Percentiles rank a stretch among this genome's conserved stretches.
These are phyloP conservation scores for Penicillium sp. DNA, from an alignment of 2,329 filamentous ascomycete species.

Conservation along the genomic window DNA sequence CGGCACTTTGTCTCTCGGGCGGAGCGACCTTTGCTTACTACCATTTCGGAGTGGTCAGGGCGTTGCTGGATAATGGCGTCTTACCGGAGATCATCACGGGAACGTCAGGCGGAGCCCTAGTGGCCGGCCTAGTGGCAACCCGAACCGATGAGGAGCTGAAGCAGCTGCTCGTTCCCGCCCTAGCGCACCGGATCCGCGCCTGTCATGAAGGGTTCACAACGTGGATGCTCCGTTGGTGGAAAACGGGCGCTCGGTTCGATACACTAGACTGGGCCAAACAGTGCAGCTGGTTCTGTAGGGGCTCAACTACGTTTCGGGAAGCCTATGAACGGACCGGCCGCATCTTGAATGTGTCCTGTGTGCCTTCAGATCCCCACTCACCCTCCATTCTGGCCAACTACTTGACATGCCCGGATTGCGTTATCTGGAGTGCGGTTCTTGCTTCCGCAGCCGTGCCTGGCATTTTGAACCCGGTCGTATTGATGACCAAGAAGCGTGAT, in stretches of 20 bases:
- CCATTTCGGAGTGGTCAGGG: slow-evolving; percentile 89
- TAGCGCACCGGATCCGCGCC: slow-evolving; percentile 81
- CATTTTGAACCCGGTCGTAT: slow-evolving; percentile 90
- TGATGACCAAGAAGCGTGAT: slow-evolving; percentile 79
- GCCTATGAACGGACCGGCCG: slow-evolving; percentile 91
- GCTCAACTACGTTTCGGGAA: slow-evolving; percentile 90
- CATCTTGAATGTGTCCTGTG: slow-evolving; percentile 92
- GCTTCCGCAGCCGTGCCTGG: slow-evolving; percentile 94
- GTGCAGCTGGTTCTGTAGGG: slow-evolving; percentile 85
- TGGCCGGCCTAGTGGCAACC: slow-evolving; percentile 83
- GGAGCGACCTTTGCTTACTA: slow-evolving; percentile 96
- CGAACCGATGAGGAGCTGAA: slow-evolving; percentile 90
- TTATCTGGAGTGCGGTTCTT: slow-evolving; percentile 95
- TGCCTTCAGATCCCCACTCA: slow-evolving; percentile 92
- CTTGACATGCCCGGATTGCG: slow-evolving; percentile 90
- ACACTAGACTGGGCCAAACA: slow-evolving; percentile 84
- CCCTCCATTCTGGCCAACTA: slow-evolving; percentile 93
- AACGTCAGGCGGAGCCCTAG: slow-evolving; percentile 87
- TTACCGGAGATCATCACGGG: slow-evolving; percentile 94
- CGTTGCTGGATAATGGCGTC: slow-evolving; percentile 78
- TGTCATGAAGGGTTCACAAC: slow-evolving; percentile 73
- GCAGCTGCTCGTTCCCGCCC: slow-evolving; percentile 75
- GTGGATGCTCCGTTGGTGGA: slow-evolving; percentile 85
- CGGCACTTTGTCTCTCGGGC: slow-evolving; percentile 87
- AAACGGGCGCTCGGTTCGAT: slow-evolving; percentile 90